Evolutionary conservation across 2,329 filamentous ascomycete genomes (phyloP).

Genomic region (Botrytis byssoidea): DNA sequence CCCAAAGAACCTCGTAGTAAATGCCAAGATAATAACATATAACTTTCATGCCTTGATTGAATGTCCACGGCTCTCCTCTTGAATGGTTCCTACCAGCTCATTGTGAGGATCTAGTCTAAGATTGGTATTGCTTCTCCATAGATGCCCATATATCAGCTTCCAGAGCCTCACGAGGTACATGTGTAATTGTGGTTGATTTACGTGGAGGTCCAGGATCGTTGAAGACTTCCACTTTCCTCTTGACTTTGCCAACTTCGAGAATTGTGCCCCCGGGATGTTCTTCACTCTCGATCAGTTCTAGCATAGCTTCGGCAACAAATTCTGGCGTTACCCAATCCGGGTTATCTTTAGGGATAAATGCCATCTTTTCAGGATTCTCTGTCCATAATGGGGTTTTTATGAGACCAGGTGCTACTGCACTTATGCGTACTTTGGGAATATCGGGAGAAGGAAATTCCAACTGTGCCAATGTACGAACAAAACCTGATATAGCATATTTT

Average conservation of each 20-base stretch:
- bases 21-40: background rate
- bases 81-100: background rate
- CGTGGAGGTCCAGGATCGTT: slow-evolving; percentile 44
- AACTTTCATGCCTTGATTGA: background rate
- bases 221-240: slow-evolving; percentile 39
- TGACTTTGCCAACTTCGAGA: slow-evolving; percentile 43
- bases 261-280: slow-evolving; percentile 44
- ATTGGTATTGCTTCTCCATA: slow-evolving; percentile 3
- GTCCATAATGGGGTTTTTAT: slow-evolving; percentile 47
- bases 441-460: slow-evolving; percentile 39
- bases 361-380: slow-evolving; percentile 46
- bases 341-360: slow-evolving; percentile 34
- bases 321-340: slow-evolving; percentile 45
- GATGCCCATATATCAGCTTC: slow-evolving; percentile 15
- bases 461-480: slow-evolving; percentile 44
- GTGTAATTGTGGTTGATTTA: background rate
- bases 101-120: background rate
- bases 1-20: background rate
- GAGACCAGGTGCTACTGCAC: slow-evolving; percentile 45
- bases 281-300: slow-evolving; percentile 41
- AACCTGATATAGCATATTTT: slow-evolving; percentile 49
- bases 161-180: background rate
- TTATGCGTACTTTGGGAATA: slow-evolving; percentile 42
- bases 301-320: slow-evolving; percentile 47
- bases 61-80: background rate